Evolutionary conservation across 2,329 filamentous ascomycete genomes (phyloP).

Genomic region (Rhytidhysteron rufulum): DNA sequence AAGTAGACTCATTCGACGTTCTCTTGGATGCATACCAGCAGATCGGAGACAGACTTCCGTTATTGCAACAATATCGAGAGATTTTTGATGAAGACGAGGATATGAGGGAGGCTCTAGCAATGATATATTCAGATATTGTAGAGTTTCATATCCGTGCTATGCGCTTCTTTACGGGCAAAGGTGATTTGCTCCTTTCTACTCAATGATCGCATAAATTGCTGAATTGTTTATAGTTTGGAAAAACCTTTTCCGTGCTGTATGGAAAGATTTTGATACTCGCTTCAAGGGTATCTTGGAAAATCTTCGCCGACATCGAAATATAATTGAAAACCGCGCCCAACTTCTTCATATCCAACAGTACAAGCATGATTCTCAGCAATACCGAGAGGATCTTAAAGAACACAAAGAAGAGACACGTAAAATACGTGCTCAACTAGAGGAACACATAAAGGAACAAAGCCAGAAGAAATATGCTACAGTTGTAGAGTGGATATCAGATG

Average conservation of each 20-base stretch:
- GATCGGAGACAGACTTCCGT: constrained; percentile 11
- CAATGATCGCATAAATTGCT: background rate
- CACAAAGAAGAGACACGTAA: background rate
- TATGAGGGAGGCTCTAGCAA: background rate
- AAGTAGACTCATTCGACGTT: constrained; percentile 7
- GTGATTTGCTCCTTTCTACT: background rate
- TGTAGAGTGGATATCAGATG: constrained; percentile 13
- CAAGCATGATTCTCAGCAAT: background rate
- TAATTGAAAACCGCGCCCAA: constrained; percentile 28
- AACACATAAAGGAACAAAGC: constrained; percentile 10
- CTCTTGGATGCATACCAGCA: constrained; percentile 7
- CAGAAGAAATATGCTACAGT: constrained; percentile 2
- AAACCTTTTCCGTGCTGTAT: constrained; percentile 29
- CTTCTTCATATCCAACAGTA: background rate
- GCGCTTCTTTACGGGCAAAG: constrained; percentile 1
- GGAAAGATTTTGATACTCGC: constrained; percentile 25
- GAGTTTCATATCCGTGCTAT: constrained; percentile 11
- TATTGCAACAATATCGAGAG: constrained; percentile 6
- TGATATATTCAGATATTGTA: constrained; percentile 10
- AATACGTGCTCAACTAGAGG: constrained; percentile 5
- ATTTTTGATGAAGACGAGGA: background rate
- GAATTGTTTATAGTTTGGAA: constrained; percentile 20
- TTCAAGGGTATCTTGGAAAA: constrained; percentile 26
- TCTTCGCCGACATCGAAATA: constrained; percentile 20
- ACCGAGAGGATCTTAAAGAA: background rate